These are phyloP conservation scores for Suhomyces terraborum DNA, from an alignment of 1,139 yeast species.

Conservation along the genomic window DNA sequence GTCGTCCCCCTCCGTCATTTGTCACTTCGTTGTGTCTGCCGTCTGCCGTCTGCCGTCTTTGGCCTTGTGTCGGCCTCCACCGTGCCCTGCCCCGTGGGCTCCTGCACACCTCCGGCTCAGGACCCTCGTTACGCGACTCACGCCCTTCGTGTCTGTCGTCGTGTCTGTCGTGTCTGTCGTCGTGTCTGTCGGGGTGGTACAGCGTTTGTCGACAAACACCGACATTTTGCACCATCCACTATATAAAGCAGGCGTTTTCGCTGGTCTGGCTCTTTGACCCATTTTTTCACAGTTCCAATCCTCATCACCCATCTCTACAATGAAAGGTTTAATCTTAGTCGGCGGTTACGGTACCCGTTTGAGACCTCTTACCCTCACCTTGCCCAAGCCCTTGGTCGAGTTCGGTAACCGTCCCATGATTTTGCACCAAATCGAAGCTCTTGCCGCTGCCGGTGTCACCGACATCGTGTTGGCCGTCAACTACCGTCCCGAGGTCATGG, in stretches of 20 bases:
- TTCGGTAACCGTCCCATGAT: constrained; percentile 98
- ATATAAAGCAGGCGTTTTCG: constrained; percentile 7
- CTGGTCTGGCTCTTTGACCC: constrained; percentile 8
- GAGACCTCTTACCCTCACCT: constrained; percentile 96
- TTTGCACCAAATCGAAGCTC: constrained; percentile 95
- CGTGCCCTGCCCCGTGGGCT: not conserved
- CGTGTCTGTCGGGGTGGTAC: constrained; percentile 5
- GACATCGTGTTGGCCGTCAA: constrained; percentile 98
- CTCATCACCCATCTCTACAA: constrained; percentile 33
- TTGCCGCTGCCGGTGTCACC: constrained; percentile 98
- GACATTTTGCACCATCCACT: constrained; percentile 3
- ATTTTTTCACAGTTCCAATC: constrained; percentile 6
- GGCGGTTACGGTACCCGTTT: constrained; percentile 99
- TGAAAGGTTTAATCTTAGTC: constrained; percentile 98
- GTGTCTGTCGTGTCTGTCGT: too few species aligned
- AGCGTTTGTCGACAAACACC: constrained; percentile 10
- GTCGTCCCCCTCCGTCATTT: too few species aligned
- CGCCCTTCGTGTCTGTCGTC: constrained; percentile 5
- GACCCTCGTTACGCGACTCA: constrained; percentile 1
- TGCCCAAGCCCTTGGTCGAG: constrained; percentile 98
- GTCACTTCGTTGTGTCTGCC: too few species aligned
- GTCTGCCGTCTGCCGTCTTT: not conserved
- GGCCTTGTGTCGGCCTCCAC: not conserved
- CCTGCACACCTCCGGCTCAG: not conserved
- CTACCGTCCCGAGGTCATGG: constrained; percentile 99